Percentiles rank a stretch among this genome's conserved stretches.
These are phyloP conservation scores for Colletotrichum abscissum DNA, from an alignment of 2,329 filamentous ascomycete species.

Conservation along the genomic window DNA sequence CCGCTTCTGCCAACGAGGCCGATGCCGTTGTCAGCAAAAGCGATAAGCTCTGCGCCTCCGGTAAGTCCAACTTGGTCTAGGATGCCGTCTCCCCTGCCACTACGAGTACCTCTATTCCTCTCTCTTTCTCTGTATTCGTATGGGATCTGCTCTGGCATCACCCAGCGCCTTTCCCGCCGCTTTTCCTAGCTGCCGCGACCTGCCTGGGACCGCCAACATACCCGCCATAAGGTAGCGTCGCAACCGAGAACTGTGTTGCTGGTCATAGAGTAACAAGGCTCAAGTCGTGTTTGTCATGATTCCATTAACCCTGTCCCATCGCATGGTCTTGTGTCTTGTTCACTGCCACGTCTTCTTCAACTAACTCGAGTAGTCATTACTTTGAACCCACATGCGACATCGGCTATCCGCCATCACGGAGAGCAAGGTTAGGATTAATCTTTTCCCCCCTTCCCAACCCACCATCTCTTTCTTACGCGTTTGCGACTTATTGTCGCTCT, in stretches of 20 bases:
- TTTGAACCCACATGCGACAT: slow-evolving; percentile 70
- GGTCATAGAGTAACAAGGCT: neutral
- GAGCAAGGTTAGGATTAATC: slow-evolving; percentile 64
- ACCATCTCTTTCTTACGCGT: neutral
- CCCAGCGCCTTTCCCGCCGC: neutral
- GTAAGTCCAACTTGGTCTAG: slow-evolving; percentile 52
- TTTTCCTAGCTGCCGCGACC: neutral
- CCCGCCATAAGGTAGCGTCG: neutral
- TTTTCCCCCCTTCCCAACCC: slow-evolving; percentile 5
- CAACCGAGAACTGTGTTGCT: neutral
- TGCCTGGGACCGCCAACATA: neutral
- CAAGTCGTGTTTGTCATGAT: neutral
- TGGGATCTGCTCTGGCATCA: neutral
- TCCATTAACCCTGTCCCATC: neutral
- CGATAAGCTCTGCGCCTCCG: slow-evolving; percentile 74
- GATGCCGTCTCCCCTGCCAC: neutral
- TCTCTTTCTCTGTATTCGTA: neutral
- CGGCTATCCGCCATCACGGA: slow-evolving; percentile 76
- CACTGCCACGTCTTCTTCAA: slow-evolving; percentile 20
- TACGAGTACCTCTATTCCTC: neutral
- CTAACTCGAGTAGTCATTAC: slow-evolving; percentile 64
- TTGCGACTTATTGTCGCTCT: neutral
- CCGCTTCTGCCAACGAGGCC: slow-evolving; percentile 47
- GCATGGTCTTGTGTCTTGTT: neutral
- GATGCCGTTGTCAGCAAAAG: slow-evolving; percentile 73